phyloP scores from a whole-genome alignment of 2,329 filamentous ascomycete species.

The Magnaporthiopsis incrustans region DNA sequence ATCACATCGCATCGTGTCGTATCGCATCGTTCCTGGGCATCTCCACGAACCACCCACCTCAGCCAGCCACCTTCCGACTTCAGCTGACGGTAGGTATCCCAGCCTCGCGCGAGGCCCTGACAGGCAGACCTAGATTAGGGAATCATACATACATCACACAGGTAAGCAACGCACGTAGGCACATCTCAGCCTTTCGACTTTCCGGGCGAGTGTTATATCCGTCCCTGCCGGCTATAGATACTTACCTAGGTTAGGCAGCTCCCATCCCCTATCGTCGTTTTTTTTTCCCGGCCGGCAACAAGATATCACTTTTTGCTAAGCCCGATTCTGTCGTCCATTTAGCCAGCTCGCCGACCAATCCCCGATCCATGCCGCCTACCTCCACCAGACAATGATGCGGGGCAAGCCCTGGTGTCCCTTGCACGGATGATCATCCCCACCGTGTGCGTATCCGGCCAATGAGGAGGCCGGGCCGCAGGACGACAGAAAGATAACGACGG shows the following conservation, averaged over 20 bases:
- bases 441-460: background rate
- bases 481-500: background rate
- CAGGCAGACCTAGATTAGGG: background rate
- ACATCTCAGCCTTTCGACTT: background rate
- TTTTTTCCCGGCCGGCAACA: background rate
- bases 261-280: background rate
- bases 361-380: background rate
- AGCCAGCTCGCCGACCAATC: background rate
- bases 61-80: no score
- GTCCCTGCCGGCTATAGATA: background rate
- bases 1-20: background rate
- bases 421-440: background rate
- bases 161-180: background rate
- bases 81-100: no score
- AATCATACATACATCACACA: no score
- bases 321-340: background rate
- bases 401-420: background rate
- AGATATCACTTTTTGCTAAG: background rate
- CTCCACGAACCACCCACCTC: background rate
- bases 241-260: no score
- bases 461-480: no score
- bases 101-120: no score
- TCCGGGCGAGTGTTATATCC: background rate
- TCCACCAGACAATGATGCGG: background rate
- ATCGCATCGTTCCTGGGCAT: background rate